Evolutionary conservation across 2,329 filamentous ascomycete species (phyloP), one percentile per base, ranked within the genome.

Genomic region (Diaporthe amygdali): DNA sequence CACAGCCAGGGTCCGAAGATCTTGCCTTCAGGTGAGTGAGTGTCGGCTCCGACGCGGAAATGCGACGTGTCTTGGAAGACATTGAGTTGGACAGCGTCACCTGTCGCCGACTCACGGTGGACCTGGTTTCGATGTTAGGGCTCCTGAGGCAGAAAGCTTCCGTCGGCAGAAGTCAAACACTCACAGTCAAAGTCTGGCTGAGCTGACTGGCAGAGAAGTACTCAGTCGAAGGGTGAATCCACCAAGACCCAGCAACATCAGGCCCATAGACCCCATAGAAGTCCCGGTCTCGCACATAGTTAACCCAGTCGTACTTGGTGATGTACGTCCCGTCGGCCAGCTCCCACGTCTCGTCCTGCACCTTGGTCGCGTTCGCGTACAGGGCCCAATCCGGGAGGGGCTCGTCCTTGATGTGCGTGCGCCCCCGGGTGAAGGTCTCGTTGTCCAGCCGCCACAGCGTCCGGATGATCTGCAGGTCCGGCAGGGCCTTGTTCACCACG

Each of bases 271-370:
- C 83, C 17, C 86, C 86, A 64, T 85, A 84, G 69, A 81, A 86
- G n/a, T 82, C 81, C 56, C 82, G 79, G 17, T 81, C 82, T 76
- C 84, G 71, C 15, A 77, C 71, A 70, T 73, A 78, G 54, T 72
- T 75, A 0, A 75, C 73, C 72, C 84, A 84, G 69, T 82, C 78
- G 71, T 89, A 88, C 77, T 89, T 88, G 2, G 84, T 87, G 71
- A 89, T 81, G 70, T 85, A 88, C 2, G 79, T 80, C 0, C 86
- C 85, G 61, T 87, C 83, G 0, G 79, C 79, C 34, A 79, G 82
- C 66, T 84, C 79, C 85, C 85, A 88, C 1, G 86, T 88, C 78
- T 88, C 85, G 76, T 88, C 86, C 74, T 88, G 85, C 5, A 88
- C 84, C 54, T 87, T 87, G 15, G 83, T 86, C 14, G 81, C 80